These are phyloP conservation scores for Calonectria pseudoturangicola DNA, from an alignment of 2,329 filamentous ascomycete genomes.

Conservation along the genomic window DNA sequence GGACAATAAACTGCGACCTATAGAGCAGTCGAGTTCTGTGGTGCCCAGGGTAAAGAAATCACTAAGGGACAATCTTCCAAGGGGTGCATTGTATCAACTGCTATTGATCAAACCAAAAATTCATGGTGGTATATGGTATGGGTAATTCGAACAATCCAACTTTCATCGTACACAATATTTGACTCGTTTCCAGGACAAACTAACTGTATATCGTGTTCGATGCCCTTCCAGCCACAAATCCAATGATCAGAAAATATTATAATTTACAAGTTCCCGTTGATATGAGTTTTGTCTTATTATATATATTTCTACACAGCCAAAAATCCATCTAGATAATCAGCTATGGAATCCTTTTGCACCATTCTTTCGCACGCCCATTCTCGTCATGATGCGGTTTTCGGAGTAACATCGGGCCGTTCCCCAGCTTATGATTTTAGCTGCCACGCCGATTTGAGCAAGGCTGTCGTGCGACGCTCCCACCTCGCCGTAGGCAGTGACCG, in stretches of 20 bases:
- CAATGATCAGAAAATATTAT: background rate
- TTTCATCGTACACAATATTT: background rate
- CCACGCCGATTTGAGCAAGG: background rate
- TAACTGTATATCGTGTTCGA: background rate
- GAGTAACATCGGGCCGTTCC: background rate
- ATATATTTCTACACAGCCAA: background rate
- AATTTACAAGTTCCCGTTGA: background rate
- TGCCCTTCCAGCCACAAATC: background rate
- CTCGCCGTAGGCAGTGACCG: background rate
- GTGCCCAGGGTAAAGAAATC: too few species aligned
- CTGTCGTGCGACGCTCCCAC: background rate
- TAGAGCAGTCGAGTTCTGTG: too few species aligned
- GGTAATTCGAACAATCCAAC: background rate
- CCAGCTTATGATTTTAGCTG: background rate
- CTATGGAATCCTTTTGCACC: background rate
- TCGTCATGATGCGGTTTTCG: background rate
- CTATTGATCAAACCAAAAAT: background rate
- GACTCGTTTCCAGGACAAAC: background rate
- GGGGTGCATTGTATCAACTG: background rate
- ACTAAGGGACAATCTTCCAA: too few species aligned
- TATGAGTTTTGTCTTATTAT: too few species aligned
- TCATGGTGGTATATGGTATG: background rate
- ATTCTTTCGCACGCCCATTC: background rate
- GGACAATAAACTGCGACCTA: too few species aligned
- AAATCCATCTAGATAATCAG: background rate